phyloP scores from a whole-genome alignment of 192 early-diverging fungal species.

The Coemansia sp. region DNA sequence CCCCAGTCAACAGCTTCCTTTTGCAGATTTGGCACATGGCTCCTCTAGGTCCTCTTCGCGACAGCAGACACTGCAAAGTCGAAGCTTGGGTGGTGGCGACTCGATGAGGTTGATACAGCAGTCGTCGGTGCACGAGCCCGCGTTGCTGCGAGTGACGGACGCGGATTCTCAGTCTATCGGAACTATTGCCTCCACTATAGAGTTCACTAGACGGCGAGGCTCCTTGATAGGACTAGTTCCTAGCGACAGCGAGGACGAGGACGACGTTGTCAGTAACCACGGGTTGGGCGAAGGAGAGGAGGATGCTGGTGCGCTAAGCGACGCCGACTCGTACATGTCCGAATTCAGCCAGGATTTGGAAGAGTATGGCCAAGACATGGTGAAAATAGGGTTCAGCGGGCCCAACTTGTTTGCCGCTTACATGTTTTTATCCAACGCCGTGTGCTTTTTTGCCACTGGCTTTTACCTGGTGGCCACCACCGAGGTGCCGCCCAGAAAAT shows the following conservation, averaged over 20 bases:
- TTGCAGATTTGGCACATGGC: background rate
- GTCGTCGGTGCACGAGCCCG: constrained; percentile 23
- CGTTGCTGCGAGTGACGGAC: constrained; percentile 17
- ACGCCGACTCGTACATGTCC: constrained; percentile 42
- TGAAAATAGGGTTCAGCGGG: constrained; percentile 20
- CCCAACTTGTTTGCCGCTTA: constrained; percentile 32
- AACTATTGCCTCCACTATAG: constrained; percentile 18
- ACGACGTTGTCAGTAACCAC: background rate
- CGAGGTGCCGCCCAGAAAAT: constrained; percentile 21
- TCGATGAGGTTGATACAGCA: background rate
- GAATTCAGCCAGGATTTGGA: constrained; percentile 49
- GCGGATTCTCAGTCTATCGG: constrained; percentile 17
- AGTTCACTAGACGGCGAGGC: background rate
- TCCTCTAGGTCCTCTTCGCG: constrained; percentile 1
- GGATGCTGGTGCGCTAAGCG: background rate
- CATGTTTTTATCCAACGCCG: constrained; percentile 23
- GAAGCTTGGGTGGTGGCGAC: background rate
- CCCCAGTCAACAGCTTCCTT: constrained; percentile 1
- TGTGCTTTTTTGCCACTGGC: constrained; percentile 13
- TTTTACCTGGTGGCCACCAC: constrained; percentile 30
- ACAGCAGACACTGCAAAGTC: constrained; percentile 1
- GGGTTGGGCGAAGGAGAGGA: background rate
- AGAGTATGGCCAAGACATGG: constrained; percentile 19
- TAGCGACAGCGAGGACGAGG: constrained; percentile 14
- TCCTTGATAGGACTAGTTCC: constrained; percentile 22